These are phyloP conservation scores for Saposhnikovia divaricata DNA, from an alignment of 129 eudicot genomes.

Conservation along the genomic window DNA sequence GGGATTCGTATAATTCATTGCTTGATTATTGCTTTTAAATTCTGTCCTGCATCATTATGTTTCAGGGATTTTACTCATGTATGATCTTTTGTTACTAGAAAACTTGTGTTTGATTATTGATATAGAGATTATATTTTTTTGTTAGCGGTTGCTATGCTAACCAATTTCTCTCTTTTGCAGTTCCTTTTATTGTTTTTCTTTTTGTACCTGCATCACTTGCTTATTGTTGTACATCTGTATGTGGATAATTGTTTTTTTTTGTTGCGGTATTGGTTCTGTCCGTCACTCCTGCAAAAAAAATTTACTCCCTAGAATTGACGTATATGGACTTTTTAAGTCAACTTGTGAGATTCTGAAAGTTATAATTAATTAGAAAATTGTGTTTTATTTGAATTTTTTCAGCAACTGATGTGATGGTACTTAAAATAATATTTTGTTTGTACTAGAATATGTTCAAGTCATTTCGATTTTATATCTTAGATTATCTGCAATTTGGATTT, in stretches of 20 bases:
- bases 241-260: too few relatives aligned
- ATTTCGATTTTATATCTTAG: background rate
- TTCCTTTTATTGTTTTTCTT: too few relatives aligned
- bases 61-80: background rate
- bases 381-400: too few relatives aligned
- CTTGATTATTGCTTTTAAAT: too few relatives aligned
- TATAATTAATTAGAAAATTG: background rate
- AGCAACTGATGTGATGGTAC: background rate
- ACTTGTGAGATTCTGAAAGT: background rate
- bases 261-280: background rate
- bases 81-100: too few relatives aligned
- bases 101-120: background rate
- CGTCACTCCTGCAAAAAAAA: too few relatives aligned
- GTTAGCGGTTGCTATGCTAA: too few relatives aligned
- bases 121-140: too few relatives aligned
- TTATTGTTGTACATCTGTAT: background rate
- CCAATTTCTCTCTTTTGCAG: too few relatives aligned
- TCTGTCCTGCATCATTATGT: background rate
- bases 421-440: background rate
- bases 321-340: background rate
- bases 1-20: too few relatives aligned
- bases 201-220: too few relatives aligned
- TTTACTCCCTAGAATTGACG: background rate
- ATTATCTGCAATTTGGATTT: background rate
- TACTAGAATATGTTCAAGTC: background rate